These are phyloP conservation scores for Hawksworthiomyces lignivorus DNA, from an alignment of 2,329 filamentous ascomycete species.

Conservation along the genomic window DNA sequence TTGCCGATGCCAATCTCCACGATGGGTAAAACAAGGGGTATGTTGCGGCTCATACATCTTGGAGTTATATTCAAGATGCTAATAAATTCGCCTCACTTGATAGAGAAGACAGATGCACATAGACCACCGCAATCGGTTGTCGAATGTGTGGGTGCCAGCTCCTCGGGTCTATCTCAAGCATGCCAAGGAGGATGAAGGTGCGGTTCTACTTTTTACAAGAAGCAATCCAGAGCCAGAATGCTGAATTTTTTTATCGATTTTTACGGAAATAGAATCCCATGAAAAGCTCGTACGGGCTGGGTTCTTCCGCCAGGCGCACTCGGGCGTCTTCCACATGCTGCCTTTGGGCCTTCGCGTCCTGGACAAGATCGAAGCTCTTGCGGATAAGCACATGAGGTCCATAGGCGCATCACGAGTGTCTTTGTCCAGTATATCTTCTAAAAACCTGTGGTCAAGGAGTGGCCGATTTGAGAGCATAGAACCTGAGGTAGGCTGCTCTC, in stretches of 20 bases:
- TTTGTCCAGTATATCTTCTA: constrained; percentile 77
- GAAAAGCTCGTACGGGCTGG: constrained; percentile 62
- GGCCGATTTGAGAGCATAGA: constrained; percentile 67
- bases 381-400: constrained; percentile 81
- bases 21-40: neutral
- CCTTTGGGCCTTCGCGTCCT: constrained; percentile 82
- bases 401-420: constrained; percentile 78
- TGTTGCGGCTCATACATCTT: no score
- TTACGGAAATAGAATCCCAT: constrained; percentile 49
- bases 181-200: constrained; percentile 47
- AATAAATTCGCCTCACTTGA: no score
- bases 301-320: constrained; percentile 69
- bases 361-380: constrained; percentile 74
- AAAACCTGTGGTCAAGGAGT: constrained; percentile 74
- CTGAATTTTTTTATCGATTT: no score
- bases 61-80: no score
- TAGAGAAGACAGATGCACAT: constrained; percentile 14
- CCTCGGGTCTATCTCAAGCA: constrained; percentile 48
- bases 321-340: constrained; percentile 86
- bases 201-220: no score
- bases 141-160: constrained; percentile 72
- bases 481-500: constrained; percentile 53
- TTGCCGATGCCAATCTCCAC: neutral
- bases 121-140: constrained; percentile 43
- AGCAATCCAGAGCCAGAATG: no score